Conservation (phyloP, 2,329 filamentous ascomycete genomes). For the Colletotrichum theobromicola region DNA sequence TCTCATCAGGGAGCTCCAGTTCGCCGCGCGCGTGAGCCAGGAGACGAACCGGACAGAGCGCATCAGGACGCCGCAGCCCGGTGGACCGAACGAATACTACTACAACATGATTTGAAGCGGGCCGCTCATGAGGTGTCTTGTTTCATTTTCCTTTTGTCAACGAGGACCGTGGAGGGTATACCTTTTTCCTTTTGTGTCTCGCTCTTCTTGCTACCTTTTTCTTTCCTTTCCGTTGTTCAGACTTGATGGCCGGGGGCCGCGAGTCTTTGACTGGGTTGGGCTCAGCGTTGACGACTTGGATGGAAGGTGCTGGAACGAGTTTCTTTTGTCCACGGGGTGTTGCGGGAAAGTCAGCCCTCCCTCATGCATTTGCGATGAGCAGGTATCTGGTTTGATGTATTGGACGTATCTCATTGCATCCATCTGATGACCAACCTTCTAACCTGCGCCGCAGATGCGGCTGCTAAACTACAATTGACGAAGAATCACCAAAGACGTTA, state of each 20-base stretch:
- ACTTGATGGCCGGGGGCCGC: neutral
- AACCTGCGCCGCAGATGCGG: neutral
- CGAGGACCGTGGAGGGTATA: neutral
- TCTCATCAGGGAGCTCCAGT: slow-evolving; percentile 47
- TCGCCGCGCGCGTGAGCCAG: slow-evolving; percentile 18
- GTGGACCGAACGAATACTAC: neutral
- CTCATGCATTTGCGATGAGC: neutral
- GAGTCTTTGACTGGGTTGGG: neutral
- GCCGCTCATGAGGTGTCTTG: neutral
- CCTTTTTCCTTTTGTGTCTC: neutral
- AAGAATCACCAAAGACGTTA: neutral
- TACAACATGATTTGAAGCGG: slow-evolving; percentile 12
- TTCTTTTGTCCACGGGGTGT: neutral
- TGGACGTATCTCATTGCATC: neutral
- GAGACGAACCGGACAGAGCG: slow-evolving; percentile 6
- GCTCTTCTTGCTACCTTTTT: neutral
- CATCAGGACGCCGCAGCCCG: neutral
- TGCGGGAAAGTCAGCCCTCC: neutral
- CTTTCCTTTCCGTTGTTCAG: neutral
- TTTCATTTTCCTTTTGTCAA: neutral
- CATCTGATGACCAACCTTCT: neutral
- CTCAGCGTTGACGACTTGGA: neutral
- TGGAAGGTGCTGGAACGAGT: neutral
- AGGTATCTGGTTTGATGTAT: neutral
- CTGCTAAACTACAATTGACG: neutral